Percentiles rank a stretch among this genome's conserved stretches.
phyloP scores from a whole-genome alignment of 768 basidiomycete species.

The Suillus cothurnatus region DNA sequence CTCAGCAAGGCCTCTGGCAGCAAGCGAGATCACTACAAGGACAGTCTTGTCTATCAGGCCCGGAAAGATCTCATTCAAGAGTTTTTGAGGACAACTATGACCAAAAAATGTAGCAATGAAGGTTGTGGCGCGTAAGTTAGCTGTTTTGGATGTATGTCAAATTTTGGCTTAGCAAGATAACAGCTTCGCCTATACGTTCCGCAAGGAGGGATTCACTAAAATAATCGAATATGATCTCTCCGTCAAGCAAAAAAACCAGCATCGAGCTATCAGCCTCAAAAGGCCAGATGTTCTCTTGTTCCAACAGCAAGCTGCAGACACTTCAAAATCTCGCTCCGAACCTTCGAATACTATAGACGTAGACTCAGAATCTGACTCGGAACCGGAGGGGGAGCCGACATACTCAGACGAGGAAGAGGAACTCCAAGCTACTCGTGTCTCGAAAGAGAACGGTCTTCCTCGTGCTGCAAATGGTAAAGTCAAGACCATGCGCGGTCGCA shows the following conservation, averaged over 20 bases:
- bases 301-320: slow-evolving; percentile 36
- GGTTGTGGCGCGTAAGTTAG: slow-evolving; percentile 80
- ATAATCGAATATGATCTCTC: slow-evolving; percentile 92
- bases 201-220: slow-evolving; percentile 93
- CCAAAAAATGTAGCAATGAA: slow-evolving; percentile 74
- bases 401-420: slow-evolving; percentile 52
- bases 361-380: slow-evolving; percentile 54
- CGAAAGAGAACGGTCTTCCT: slow-evolving; percentile 46
- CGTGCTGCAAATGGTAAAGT: slow-evolving; percentile 75
- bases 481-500: slow-evolving; percentile 77
- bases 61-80: slow-evolving; percentile 82
- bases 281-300: slow-evolving; percentile 78
- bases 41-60: slow-evolving; percentile 82
- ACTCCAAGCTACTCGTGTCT: slow-evolving; percentile 19
- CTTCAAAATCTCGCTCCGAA: slow-evolving; percentile 28
- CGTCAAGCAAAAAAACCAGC: slow-evolving; percentile 68
- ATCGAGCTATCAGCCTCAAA: slow-evolving; percentile 52
- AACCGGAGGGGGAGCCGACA: slow-evolving; percentile 48
- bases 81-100: slow-evolving; percentile 69
- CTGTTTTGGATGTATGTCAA: slow-evolving; percentile 8
- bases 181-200: slow-evolving; percentile 82
- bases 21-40: slow-evolving; percentile 86
- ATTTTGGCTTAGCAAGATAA: slow-evolving; percentile 11
- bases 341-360: slow-evolving; percentile 38
- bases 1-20: slow-evolving; percentile 46